Evolutionary conservation across 1,139 yeast species (phyloP).

Genomic region (Diutina catenulata): DNA sequence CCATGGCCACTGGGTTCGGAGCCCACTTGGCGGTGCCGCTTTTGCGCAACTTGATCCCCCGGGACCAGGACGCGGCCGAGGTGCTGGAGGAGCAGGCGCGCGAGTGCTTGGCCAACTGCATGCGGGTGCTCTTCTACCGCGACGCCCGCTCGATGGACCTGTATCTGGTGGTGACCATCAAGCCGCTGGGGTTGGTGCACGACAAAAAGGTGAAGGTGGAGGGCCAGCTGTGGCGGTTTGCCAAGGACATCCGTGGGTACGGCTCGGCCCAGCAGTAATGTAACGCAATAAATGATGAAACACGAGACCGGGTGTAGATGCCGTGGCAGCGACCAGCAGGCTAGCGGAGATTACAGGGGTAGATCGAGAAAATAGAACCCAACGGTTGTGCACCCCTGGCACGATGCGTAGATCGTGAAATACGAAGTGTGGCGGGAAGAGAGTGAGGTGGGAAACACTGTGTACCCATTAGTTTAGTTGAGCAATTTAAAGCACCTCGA

Average conservation of each 20-base stretch:
- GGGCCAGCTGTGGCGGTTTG: conserved; percentile 87
- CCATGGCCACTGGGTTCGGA: conserved; percentile 95
- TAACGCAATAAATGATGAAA: background rate
- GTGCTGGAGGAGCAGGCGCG: conserved; percentile 69
- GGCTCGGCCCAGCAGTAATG: conserved; percentile 45
- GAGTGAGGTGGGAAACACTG: too few relatives aligned
- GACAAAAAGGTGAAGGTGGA: conserved; percentile 57
- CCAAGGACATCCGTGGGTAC: conserved; percentile 78
- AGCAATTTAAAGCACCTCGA: too few relatives aligned
- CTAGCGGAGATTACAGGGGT: background rate
- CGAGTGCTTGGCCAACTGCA: conserved; percentile 63
- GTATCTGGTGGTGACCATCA: conserved; percentile 73
- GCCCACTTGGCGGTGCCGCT: conserved; percentile 89
- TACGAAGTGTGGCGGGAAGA: too few relatives aligned
- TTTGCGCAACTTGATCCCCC: conserved; percentile 72
- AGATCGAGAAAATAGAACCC: too few relatives aligned
- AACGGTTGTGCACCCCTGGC: too few relatives aligned
- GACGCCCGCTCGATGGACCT: conserved; percentile 91
- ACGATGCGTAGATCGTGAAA: too few relatives aligned
- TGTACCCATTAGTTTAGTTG: too few relatives aligned
- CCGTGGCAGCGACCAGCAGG: background rate
- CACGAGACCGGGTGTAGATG: background rate
- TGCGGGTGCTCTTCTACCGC: conserved; percentile 92
- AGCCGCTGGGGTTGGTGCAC: conserved; percentile 34
- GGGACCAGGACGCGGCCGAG: conserved; percentile 61